Evolutionary conservation across 352 stramenopile species (phyloP).

Genomic region (Sclerospora graminicola): DNA sequence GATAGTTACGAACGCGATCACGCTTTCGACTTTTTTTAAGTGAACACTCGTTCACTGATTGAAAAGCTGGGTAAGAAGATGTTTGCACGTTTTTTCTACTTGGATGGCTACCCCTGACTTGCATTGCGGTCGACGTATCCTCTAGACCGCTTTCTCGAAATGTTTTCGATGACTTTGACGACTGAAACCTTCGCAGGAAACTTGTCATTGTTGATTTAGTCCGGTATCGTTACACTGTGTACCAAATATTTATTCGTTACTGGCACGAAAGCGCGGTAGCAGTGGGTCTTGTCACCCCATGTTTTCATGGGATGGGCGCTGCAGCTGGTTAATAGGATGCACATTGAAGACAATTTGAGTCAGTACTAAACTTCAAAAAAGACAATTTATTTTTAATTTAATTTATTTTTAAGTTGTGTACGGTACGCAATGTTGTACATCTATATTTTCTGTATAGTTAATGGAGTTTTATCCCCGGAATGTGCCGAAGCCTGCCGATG

Average conservation of each 20-base stretch:
- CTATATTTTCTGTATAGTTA: background rate
- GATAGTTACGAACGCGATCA: constrained; percentile 15
- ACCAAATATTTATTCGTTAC: too few relatives aligned
- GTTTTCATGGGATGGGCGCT: constrained; percentile 1
- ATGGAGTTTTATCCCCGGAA: constrained; percentile 45
- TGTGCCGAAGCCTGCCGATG: constrained; percentile 16
- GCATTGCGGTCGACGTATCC: too few relatives aligned
- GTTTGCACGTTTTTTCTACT: constrained; percentile 6
- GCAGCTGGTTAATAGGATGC: constrained; percentile 6
- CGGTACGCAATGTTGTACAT: too few relatives aligned
- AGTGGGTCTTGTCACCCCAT: too few relatives aligned
- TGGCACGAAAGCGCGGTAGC: too few relatives aligned
- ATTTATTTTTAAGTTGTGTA: too few relatives aligned
- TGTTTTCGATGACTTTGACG: constrained; percentile 1
- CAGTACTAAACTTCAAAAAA: too few relatives aligned
- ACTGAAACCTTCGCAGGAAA: constrained; percentile 12
- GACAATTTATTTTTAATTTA: too few relatives aligned
- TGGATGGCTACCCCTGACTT: background rate
- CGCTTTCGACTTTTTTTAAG: constrained; percentile 14
- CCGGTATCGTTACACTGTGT: too few relatives aligned
- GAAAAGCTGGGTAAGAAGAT: background rate
- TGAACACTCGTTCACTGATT: constrained; percentile 1
- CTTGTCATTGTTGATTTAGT: constrained; percentile 1
- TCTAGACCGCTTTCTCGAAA: background rate
- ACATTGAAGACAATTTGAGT: constrained; percentile 1